Percentiles rank a stretch among this genome's conserved stretches.
phyloP scores from a whole-genome alignment of 805 yeast species.

The Ogataea trehaloabstinens region DNA sequence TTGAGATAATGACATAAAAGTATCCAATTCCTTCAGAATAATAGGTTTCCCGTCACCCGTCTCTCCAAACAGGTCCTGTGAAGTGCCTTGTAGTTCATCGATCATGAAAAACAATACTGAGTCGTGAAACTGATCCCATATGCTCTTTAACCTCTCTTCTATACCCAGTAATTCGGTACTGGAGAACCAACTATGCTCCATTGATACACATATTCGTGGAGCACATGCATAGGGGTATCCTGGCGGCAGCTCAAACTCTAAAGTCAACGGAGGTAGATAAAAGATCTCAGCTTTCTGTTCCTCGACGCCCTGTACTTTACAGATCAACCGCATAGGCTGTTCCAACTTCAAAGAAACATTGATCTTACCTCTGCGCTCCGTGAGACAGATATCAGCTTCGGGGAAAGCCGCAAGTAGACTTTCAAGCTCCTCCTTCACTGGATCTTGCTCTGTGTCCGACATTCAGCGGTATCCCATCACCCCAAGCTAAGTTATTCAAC shows the following conservation, averaged over 20 bases:
- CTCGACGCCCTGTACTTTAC: constrained; percentile 9
- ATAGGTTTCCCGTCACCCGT: constrained; percentile 8
- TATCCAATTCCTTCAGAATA: constrained; percentile 1
- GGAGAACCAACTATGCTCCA: constrained; percentile 32
- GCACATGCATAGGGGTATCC: constrained; percentile 35
- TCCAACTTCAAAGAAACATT: constrained; percentile 29
- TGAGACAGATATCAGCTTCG: constrained; percentile 24
- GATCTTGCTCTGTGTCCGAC: not conserved
- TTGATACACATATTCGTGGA: constrained; percentile 28
- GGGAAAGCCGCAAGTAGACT: constrained; percentile 42
- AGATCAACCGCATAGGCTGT: constrained; percentile 18
- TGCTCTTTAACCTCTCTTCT: constrained; percentile 16
- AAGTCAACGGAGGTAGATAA: constrained; percentile 31
- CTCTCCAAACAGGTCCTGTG: constrained; percentile 15
- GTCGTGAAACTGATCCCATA: constrained; percentile 38
- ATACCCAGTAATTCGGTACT: constrained; percentile 16
- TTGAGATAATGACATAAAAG: constrained; percentile 12
- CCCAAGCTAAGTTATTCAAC: no score
- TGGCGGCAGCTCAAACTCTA: constrained; percentile 32
- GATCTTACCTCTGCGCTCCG: constrained; percentile 24
- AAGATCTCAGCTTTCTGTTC: not conserved
- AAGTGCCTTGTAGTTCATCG: constrained; percentile 35
- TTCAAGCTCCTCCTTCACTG: constrained; percentile 37
- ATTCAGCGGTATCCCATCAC: not conserved
- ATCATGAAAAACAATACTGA: constrained; percentile 42